Percentiles rank a stretch among this genome's conserved stretches.
These are phyloP conservation scores for Phoma sp. DNA, from an alignment of 2,329 filamentous ascomycete species.

Conservation along the genomic window DNA sequence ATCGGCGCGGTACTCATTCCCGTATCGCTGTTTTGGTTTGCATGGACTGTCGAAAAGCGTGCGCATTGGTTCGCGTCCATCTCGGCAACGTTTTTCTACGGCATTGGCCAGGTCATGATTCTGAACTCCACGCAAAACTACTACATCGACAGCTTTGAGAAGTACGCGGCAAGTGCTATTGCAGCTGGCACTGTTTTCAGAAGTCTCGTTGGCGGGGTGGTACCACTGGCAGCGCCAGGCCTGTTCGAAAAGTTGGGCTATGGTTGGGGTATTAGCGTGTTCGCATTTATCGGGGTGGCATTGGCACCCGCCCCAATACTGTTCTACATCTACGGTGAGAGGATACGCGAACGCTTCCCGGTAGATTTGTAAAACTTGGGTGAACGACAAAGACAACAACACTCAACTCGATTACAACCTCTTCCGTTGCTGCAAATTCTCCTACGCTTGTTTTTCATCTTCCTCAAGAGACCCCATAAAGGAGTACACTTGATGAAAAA, in stretches of 20 bases:
- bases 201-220: constrained; percentile 54
- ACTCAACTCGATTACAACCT: background rate
- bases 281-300: constrained; percentile 53
- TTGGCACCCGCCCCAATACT: constrained; percentile 58
- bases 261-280: constrained; percentile 59
- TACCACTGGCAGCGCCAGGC: constrained; percentile 54
- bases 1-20: constrained; percentile 54
- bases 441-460: background rate
- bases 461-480: background rate
- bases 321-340: constrained; percentile 57
- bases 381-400: background rate
- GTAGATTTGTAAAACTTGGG: constrained; percentile 23
- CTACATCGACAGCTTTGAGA: constrained; percentile 60
- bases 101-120: constrained; percentile 60
- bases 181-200: constrained; percentile 58
- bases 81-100: constrained; percentile 56
- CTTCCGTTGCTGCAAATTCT: background rate
- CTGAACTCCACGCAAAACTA: constrained; percentile 62
- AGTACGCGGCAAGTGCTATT: constrained; percentile 58
- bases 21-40: constrained; percentile 51
- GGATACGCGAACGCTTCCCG: constrained; percentile 52
- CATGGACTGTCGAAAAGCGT: constrained; percentile 52
- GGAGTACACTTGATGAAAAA: background rate
- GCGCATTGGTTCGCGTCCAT: constrained; percentile 53
- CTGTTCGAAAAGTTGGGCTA: constrained; percentile 55